Evolutionary conservation across 768 basidiomycete genomes (phyloP).

Genomic region (Termitomyces sp.): DNA sequence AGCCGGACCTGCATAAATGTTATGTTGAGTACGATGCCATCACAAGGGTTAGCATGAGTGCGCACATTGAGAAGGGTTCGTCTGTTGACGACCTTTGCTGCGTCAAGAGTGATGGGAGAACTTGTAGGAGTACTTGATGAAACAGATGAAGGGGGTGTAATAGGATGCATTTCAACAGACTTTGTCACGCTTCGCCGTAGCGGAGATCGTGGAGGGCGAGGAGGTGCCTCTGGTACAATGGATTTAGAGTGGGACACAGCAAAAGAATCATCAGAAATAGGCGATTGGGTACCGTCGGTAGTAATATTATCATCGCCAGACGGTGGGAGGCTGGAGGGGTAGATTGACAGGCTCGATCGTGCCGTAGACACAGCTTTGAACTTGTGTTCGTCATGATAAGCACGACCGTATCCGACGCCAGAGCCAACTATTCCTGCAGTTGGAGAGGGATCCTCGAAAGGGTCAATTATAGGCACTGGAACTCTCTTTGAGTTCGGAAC

Average conservation of each 20-base stretch:
- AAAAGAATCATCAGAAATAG: slow-evolving; percentile 8
- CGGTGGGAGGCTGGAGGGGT: slow-evolving; percentile 38
- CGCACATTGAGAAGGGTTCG: slow-evolving; percentile 34
- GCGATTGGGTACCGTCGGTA: slow-evolving; percentile 15
- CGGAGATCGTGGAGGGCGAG: slow-evolving; percentile 18
- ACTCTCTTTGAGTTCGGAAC: slow-evolving; percentile 3
- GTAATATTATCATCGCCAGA: slow-evolving; percentile 23
- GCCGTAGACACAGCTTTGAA: slow-evolving; percentile 24
- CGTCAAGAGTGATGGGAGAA: slow-evolving; percentile 20
- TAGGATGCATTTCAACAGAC: slow-evolving; percentile 25
- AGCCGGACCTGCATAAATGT: slow-evolving; percentile 21
- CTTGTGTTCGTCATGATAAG: slow-evolving; percentile 5
- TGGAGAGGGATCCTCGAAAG: not conserved
- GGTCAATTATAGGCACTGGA: not conserved
- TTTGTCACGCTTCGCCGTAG: slow-evolving; percentile 18
- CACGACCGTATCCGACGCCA: slow-evolving; percentile 4
- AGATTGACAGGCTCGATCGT: slow-evolving; percentile 46
- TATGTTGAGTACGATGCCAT: not conserved
- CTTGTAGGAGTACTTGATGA: slow-evolving; percentile 25
- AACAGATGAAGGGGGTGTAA: slow-evolving; percentile 35
- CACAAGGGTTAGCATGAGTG: not conserved
- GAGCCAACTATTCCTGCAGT: not conserved
- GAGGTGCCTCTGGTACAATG: slow-evolving; percentile 10
- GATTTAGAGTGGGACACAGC: slow-evolving; percentile 2
- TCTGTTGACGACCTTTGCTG: slow-evolving; percentile 18